These are phyloP conservation scores for Ceratocystiopsis sp. DNA, from an alignment of 2,329 filamentous ascomycete genomes.

Conservation along the genomic window DNA sequence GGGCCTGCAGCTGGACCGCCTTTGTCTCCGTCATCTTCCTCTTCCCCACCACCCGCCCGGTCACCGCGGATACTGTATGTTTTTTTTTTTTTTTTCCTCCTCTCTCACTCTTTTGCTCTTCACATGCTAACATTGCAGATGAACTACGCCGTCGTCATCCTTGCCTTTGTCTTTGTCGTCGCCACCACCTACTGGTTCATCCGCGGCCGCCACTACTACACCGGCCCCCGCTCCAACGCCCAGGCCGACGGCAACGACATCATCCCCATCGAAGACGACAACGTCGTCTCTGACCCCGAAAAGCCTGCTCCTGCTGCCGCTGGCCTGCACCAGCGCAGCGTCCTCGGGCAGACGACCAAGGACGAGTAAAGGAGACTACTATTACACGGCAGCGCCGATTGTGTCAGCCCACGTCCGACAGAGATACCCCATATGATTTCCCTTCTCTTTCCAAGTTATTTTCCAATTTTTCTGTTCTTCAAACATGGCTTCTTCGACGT, in stretches of 20 bases:
- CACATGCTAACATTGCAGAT: conserved; percentile 17
- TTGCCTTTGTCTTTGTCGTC: conserved; percentile 26
- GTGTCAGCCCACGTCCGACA: neutral
- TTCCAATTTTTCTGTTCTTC: too few relatives aligned
- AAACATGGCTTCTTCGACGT: too few relatives aligned
- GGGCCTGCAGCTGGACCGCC: conserved; percentile 32
- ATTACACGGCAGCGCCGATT: too few relatives aligned
- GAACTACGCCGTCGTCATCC: conserved; percentile 37
- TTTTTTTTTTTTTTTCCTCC: too few relatives aligned
- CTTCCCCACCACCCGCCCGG: conserved; percentile 30
- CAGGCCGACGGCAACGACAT: conserved; percentile 13
- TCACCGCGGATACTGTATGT: conserved; percentile 19
- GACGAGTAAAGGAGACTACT: neutral
- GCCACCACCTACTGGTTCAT: conserved; percentile 28
- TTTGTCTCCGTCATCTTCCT: conserved; percentile 38
- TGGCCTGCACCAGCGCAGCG: conserved; percentile 8
- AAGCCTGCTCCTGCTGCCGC: conserved; percentile 4
- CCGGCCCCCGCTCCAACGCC: conserved; percentile 22
- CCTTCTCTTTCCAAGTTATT: conserved; percentile 3
- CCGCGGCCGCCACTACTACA: conserved; percentile 28
- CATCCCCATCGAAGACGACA: conserved; percentile 7
- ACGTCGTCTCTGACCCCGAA: neutral
- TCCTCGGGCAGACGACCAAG: neutral
- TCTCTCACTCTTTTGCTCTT: too few relatives aligned
- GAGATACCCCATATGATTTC: conserved; percentile 2